These are phyloP conservation scores for Lactarius hengduanensis DNA, from an alignment of 768 basidiomycete species.

Conservation along the genomic window DNA sequence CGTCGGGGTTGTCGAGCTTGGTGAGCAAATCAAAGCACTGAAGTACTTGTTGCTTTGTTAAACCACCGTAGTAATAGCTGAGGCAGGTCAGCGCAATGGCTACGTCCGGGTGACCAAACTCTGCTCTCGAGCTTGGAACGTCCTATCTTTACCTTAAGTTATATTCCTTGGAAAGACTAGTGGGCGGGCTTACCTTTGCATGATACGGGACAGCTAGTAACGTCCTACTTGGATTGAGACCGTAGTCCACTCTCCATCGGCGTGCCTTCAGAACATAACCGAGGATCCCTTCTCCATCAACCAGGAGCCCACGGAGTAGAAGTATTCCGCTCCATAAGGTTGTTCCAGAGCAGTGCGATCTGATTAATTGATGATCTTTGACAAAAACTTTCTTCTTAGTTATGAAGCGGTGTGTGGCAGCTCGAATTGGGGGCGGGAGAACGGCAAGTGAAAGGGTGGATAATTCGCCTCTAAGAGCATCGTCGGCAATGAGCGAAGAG, in stretches of 20 bases:
- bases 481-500: conserved; percentile 1
- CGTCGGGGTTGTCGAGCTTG: too few relatives aligned
- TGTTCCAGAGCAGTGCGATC: not conserved
- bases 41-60: too few relatives aligned
- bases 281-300: conserved; percentile 38
- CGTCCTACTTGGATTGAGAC: conserved; percentile 43
- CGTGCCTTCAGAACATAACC: conserved; percentile 38
- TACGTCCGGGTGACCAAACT: too few relatives aligned
- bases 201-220: conserved; percentile 35
- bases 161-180: too few relatives aligned
- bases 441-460: not conserved
- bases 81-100: too few relatives aligned
- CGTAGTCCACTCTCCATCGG: conserved; percentile 54
- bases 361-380: not conserved
- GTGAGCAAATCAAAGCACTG: too few relatives aligned
- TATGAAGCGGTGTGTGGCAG: conserved; percentile 12
- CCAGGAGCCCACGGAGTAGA: conserved; percentile 47
- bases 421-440: not conserved
- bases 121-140: too few relatives aligned
- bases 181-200: too few relatives aligned
- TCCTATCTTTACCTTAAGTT: too few relatives aligned
- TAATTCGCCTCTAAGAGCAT: conserved; percentile 10
- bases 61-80: too few relatives aligned
- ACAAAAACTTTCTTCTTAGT: not conserved
- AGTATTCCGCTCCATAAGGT: conserved; percentile 40